Percentiles rank a stretch among this genome's conserved stretches.
Conservation (phyloP, 1,139 yeast genomes). For the Kodamaea derodonti region DNA sequence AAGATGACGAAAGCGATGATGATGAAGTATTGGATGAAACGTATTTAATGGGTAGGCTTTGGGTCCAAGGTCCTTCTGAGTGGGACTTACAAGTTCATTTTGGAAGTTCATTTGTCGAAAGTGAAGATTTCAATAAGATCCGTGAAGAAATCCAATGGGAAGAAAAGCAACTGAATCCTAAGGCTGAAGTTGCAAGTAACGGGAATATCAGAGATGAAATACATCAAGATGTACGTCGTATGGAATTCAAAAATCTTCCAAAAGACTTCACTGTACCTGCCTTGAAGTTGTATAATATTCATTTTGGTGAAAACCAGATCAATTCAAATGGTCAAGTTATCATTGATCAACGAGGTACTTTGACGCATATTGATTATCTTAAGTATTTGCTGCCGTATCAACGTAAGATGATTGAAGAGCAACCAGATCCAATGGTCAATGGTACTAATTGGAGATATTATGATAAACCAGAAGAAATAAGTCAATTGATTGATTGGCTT, state of each 20-base stretch:
- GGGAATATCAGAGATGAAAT: neutral
- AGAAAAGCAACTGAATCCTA: constrained; percentile 4
- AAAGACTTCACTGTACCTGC: constrained; percentile 18
- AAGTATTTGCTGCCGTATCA: constrained; percentile 43
- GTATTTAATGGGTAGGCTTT: constrained; percentile 79
- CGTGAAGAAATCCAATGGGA: constrained; percentile 8
- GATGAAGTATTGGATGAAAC: constrained; percentile 52
- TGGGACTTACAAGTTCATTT: constrained; percentile 51
- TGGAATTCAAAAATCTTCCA: constrained; percentile 16
- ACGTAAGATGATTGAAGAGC: constrained; percentile 68
- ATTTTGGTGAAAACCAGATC: constrained; percentile 18
- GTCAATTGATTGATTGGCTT: constrained; percentile 59
- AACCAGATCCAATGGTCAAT: constrained; percentile 48
- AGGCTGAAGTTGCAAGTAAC: neutral
- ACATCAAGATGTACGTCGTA: constrained; percentile 1
- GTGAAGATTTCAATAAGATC: constrained; percentile 4
- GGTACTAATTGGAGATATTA: constrained; percentile 67
- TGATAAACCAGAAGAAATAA: constrained; percentile 60
- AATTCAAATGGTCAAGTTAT: constrained; percentile 14
- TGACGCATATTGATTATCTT: constrained; percentile 19
- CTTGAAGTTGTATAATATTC: constrained; percentile 15
- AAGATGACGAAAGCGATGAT: constrained; percentile 35
- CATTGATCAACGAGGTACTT: constrained; percentile 45
- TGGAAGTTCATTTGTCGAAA: constrained; percentile 10
- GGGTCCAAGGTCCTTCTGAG: constrained; percentile 89